Percentiles rank a stretch among this genome's conserved stretches.
Conservation (phyloP, 176 grass and related monocot genomes). For the Pontederia crassipes region DNA sequence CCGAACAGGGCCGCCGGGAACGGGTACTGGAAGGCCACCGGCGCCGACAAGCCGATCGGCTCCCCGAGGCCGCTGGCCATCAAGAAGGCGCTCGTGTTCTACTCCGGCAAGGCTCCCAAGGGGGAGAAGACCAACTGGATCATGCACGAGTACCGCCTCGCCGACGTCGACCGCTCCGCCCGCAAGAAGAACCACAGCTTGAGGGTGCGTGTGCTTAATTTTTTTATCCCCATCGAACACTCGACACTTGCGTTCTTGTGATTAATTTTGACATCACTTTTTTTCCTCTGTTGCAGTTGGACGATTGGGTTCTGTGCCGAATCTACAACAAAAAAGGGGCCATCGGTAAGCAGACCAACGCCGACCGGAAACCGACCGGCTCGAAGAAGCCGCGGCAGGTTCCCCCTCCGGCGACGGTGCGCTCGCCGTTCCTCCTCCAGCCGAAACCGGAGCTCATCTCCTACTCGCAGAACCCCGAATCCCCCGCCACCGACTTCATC, state of each 20-base stretch:
- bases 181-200: conserved; percentile 4
- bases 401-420: too few relatives aligned
- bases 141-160: conserved; percentile 40
- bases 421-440: conserved; percentile 17
- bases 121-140: conserved; percentile 48
- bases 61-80: conserved; percentile 3
- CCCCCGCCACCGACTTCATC: conserved; percentile 1
- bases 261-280: not conserved
- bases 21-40: conserved; percentile 17
- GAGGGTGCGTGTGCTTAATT: not conserved
- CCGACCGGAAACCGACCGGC: not conserved
- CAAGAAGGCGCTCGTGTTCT: conserved; percentile 97
- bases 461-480: not conserved
- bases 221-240: not conserved
- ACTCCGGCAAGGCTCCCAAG: conserved; percentile 62
- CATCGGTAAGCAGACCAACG: conserved; percentile 7
- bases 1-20: conserved; percentile 4
- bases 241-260: not conserved
- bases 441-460: conserved; percentile 29
- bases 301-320: conserved; percentile 91
- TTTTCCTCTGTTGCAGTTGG: conserved; percentile 33
- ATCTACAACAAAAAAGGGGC: conserved; percentile 92
- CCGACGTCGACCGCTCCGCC: conserved; percentile 8
- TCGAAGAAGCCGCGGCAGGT: not conserved
- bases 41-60: conserved; percentile 8